These are phyloP conservation scores for Cryptococcus amylolentus DNA, from an alignment of 1,284 basidiomycete genomes.

Conservation along the genomic window DNA sequence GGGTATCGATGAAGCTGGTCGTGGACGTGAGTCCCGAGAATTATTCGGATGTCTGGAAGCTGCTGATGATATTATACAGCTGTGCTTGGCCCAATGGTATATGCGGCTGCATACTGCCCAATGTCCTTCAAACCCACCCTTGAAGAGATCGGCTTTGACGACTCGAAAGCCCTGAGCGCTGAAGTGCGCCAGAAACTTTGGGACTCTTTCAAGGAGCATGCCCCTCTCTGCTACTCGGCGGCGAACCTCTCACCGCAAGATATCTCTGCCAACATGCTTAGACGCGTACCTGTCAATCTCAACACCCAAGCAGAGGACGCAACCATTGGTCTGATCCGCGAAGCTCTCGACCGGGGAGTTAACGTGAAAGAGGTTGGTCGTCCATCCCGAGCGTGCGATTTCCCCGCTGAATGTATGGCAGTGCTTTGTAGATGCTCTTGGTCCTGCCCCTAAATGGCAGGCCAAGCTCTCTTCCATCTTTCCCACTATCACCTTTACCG, in stretches of 20 bases:
- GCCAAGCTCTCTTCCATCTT: slow-evolving; percentile 72
- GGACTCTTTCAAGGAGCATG: slow-evolving; percentile 35
- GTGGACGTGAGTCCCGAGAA: slow-evolving; percentile 60
- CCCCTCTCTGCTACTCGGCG: slow-evolving; percentile 52
- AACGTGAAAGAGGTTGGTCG: slow-evolving; percentile 69
- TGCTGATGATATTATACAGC: slow-evolving; percentile 39
- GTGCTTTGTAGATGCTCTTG: slow-evolving; percentile 95
- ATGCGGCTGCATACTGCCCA: slow-evolving; percentile 91
- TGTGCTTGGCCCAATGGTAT: slow-evolving; percentile 84
- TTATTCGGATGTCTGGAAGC: background rate
- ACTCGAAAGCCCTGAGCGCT: slow-evolving; percentile 86
- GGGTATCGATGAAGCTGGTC: slow-evolving; percentile 94
- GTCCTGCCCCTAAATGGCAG: slow-evolving; percentile 80
- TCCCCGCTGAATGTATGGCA: slow-evolving; percentile 38
- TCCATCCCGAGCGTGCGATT: background rate
- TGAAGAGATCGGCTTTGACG: slow-evolving; percentile 79
- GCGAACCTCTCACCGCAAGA: slow-evolving; percentile 63
- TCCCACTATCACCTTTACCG: slow-evolving; percentile 79
- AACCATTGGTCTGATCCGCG: slow-evolving; percentile 80
- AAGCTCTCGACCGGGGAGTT: slow-evolving; percentile 75
- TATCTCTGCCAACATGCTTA: slow-evolving; percentile 88
- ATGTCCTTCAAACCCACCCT: slow-evolving; percentile 69
- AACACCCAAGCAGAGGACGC: slow-evolving; percentile 92
- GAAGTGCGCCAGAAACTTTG: slow-evolving; percentile 59
- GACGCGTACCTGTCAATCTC: slow-evolving; percentile 76